phyloP scores from a whole-genome alignment of 75 land plant genomes.

The Pinus taeda region DNA sequence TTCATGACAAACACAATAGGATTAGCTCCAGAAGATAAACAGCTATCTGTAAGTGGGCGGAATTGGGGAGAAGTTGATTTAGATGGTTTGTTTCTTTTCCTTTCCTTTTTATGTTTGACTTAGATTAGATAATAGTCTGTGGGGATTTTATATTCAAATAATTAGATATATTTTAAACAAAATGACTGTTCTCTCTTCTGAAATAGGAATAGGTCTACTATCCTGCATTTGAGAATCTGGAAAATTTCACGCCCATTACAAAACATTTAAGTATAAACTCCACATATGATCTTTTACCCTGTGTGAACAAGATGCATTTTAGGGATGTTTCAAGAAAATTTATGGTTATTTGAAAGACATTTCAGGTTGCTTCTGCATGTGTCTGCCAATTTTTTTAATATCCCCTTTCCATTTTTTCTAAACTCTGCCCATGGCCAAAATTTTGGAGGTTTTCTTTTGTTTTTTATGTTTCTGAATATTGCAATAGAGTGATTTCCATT shows the following conservation, averaged over 20 bases:
- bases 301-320: background rate
- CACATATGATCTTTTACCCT: background rate
- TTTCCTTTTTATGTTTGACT: too few relatives aligned
- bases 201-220: background rate
- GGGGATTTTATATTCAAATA: background rate
- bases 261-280: background rate
- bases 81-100: constrained; percentile 41
- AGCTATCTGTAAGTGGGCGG: constrained; percentile 76
- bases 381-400: background rate
- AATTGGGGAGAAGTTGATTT: constrained; percentile 83
- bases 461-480: background rate
- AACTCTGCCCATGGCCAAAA: background rate
- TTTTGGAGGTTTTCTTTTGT: background rate
- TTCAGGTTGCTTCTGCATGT: background rate
- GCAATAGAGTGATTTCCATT: background rate
- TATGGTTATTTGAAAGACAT: background rate
- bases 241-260: background rate
- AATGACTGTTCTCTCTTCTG: background rate
- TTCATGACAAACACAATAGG: constrained; percentile 55
- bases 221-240: background rate
- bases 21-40: constrained; percentile 67
- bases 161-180: background rate
- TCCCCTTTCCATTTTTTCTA: background rate
- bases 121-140: background rate
- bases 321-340: background rate